Evolutionary conservation across 495 filamentous ascomycete genomes (phyloP).

Genomic region (Achaetomiella virescens): DNA sequence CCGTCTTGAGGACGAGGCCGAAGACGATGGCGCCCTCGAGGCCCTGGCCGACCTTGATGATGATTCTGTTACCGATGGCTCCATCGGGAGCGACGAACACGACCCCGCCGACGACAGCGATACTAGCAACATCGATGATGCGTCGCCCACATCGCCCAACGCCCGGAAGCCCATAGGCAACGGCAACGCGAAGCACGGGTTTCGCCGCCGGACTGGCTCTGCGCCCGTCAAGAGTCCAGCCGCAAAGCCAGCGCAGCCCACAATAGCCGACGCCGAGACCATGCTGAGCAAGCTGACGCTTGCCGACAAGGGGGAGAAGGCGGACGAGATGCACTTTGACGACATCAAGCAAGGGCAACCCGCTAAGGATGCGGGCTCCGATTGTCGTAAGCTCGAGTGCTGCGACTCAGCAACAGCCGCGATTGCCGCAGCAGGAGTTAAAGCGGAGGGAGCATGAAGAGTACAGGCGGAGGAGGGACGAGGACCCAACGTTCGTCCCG

Average conservation of each 20-base stretch:
- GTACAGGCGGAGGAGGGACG: constrained; percentile 76
- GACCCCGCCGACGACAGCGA: constrained; percentile 78
- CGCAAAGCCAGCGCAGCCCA: constrained; percentile 33
- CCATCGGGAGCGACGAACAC: constrained; percentile 65
- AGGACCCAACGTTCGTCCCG: constrained; percentile 90
- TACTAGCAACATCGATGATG: constrained; percentile 58
- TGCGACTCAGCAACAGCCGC: constrained; percentile 23
- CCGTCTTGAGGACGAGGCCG: constrained; percentile 72
- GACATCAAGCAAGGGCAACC: constrained; percentile 37
- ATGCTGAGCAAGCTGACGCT: constrained; percentile 83
- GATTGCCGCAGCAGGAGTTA: constrained; percentile 55
- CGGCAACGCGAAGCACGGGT: constrained; percentile 37
- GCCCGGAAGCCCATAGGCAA: constrained; percentile 30
- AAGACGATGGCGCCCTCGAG: constrained; percentile 63
- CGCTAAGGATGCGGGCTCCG: constrained; percentile 33
- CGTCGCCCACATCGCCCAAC: constrained; percentile 45
- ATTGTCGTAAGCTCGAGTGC: constrained; percentile 43
- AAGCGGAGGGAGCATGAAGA: constrained; percentile 85
- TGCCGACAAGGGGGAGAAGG: constrained; percentile 48
- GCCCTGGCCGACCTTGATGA: constrained; percentile 61
- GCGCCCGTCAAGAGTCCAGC: constrained; percentile 30
- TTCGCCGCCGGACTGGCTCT: constrained; percentile 32
- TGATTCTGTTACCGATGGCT: constrained; percentile 78
- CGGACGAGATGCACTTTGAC: constrained; percentile 61
- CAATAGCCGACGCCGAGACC: constrained; percentile 65